Evolutionary conservation across 2,329 filamentous ascomycete species (phyloP).

Genomic region (Botrytis pseudocinerea): DNA sequence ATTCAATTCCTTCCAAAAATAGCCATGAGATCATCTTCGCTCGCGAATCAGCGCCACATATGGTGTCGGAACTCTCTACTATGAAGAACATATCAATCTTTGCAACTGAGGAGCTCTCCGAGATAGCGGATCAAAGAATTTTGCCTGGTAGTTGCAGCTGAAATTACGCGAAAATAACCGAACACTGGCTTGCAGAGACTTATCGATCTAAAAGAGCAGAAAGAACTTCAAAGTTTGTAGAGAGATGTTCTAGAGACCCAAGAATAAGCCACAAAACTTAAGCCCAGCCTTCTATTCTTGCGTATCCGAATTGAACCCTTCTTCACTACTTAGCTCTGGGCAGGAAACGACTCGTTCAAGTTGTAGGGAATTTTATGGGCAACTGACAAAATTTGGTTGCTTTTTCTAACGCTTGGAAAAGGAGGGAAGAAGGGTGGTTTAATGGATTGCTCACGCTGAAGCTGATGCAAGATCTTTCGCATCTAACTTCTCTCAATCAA

Average conservation of each 20-base stretch:
- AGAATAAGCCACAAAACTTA: neutral
- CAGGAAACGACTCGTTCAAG: neutral
- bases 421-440: fast-evolving
- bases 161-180: neutral
- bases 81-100: neutral
- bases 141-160: neutral
- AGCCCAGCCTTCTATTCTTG: neutral
- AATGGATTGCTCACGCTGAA: neutral
- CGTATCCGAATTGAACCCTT: neutral
- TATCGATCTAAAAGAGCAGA: neutral
- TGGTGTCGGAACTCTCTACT: no score
- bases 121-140: neutral
- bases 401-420: neutral
- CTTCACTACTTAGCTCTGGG: neutral
- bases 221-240: fast-evolving
- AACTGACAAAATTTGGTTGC: neutral
- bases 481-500: neutral
- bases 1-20: neutral
- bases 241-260: fast-evolving
- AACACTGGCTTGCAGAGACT: neutral
- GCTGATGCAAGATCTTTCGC: neutral
- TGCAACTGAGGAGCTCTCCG: neutral
- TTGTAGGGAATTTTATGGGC: neutral
- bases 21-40: neutral
- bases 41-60: neutral